These are phyloP conservation scores for Phytophthora brassicae DNA, from an alignment of 352 stramenopile genomes.

Conservation along the genomic window DNA sequence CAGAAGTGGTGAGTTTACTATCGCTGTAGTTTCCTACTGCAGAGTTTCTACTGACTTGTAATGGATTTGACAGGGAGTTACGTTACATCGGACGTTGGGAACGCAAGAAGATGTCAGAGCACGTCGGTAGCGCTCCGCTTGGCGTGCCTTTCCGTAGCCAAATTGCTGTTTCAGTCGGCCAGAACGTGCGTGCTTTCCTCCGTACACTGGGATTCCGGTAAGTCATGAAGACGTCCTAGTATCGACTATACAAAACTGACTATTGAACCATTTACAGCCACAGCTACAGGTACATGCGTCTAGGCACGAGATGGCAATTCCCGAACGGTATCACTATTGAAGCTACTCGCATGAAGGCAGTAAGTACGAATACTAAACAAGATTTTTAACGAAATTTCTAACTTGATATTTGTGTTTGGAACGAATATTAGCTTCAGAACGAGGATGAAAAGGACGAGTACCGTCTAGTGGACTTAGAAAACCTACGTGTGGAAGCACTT, in stretches of 20 bases:
- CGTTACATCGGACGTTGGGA: constrained; percentile 86
- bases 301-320: constrained; percentile 83
- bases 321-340: constrained; percentile 83
- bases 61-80: constrained; percentile 52
- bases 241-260: background rate
- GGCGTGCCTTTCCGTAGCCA: constrained; percentile 82
- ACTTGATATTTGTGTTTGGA: background rate
- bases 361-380: constrained; percentile 27
- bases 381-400: background rate
- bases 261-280: constrained; percentile 40
- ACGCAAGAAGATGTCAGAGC: constrained; percentile 86
- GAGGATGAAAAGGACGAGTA: constrained; percentile 85
- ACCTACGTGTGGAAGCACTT: constrained; percentile 80
- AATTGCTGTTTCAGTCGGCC: constrained; percentile 79
- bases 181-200: constrained; percentile 80
- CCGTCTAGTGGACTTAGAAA: constrained; percentile 81
- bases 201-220: constrained; percentile 79
- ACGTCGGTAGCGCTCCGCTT: constrained; percentile 55
- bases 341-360: constrained; percentile 83
- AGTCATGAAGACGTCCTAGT: background rate
- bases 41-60: constrained; percentile 9
- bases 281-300: constrained; percentile 83
- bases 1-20: constrained; percentile 67
- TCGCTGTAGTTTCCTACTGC: background rate
- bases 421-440: constrained; percentile 57